Base-by-base conservation (phyloP, 176 grass and related monocot genomes). In the Ensete ventricosum region DNA sequence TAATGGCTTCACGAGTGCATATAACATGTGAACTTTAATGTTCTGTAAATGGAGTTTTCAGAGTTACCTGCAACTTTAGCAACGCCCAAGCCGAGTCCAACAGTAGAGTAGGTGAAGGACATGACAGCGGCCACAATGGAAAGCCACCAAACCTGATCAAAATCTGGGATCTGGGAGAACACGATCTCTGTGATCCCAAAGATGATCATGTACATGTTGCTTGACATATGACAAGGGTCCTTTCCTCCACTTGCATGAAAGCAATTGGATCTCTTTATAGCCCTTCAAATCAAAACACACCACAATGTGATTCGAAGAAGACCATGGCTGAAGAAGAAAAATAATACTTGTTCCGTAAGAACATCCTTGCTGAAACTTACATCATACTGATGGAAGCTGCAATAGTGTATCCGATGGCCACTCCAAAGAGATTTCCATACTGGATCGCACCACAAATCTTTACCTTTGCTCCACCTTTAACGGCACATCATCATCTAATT, bases 331-430 rank as follows among this genome's bases (percentile, higher is more conserved):
- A 43, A 43, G 34, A 43, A 43, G 4, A 6, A 43, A 43, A 43
- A 43, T 43, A 43, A 43, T 3, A 43, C 34, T 43, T 43, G 4
- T 43, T 43, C 34, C 5, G 34, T 43, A 43, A 43, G 34, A 43
- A 43, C 34, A 43, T 4, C 3, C 34, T 43, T 43, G 34, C 34
- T 6, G 34, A 43, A 43, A 43, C 34, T 74, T 17, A 88, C 86
- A 81, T 83, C 87, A 89, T 89, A 19, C 87, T 89, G 73, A 79
- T 89, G 43, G 87, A 89, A 73, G 87, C 87, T 4, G 87, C 87
- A 57, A 89, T 89, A 0, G 87, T 89, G 83, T 85, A 89, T 7
- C 87, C 87, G 26, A 89, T 60, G 20, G 87, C 83, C 54, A 89
- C 87, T 24, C 87, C 87, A 8, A 89, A 81, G 48, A 89, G 77